Base-by-base conservation (phyloP, 306 rosid genomes). In the Senna tora region DNA sequence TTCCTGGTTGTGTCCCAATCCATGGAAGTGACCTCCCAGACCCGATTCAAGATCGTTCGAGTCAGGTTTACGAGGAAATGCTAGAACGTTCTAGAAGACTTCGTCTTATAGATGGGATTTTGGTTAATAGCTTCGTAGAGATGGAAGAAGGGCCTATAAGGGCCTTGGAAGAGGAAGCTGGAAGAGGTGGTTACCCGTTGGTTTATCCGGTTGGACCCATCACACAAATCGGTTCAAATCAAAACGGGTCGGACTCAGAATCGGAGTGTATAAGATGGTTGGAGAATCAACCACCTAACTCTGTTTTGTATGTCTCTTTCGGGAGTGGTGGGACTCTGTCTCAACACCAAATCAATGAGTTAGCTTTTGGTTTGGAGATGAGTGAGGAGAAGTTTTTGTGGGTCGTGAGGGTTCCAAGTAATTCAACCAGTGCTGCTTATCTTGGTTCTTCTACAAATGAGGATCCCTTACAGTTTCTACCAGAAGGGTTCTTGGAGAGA, bases 201-300 rank as follows among this genome's bases (percentile, higher is more conserved):
- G 71, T 81, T 21, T 72, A 76, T 39, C 67, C 78, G 47, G 53
- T 83, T 22, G 87, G 87, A 30, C 87, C 84, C 11, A 67, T 80
- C 32, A 47, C 75, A 1, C 67, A 42, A 52, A 41, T 30, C 3
- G 64, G 64, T 5, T 30, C 21, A 15, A 57, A 15, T 6, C 42
- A 57, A 58, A 4, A 2, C 21, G 59, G 45, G 39, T 19, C n/a
- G 6, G 67, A 53, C 1, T 25, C 3, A 16, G n/a, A n/a, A n/a
- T n/a, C n/a, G n/a, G n/a, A n/a, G n/a, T 74, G 72, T 55, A 55
- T 75, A 9, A 65, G 15, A 19, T 75, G 81, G 81, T 42, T 80
- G 81, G 50, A 76, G 20, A 58, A 58, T 16, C 84, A 76, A 41
- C 71, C 22, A 42, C 43, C 71, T 0, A 73, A 12, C 0, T 81